phyloP scores from a whole-genome alignment of 2,329 filamentous ascomycete species.

The Scorias spongiosa region DNA sequence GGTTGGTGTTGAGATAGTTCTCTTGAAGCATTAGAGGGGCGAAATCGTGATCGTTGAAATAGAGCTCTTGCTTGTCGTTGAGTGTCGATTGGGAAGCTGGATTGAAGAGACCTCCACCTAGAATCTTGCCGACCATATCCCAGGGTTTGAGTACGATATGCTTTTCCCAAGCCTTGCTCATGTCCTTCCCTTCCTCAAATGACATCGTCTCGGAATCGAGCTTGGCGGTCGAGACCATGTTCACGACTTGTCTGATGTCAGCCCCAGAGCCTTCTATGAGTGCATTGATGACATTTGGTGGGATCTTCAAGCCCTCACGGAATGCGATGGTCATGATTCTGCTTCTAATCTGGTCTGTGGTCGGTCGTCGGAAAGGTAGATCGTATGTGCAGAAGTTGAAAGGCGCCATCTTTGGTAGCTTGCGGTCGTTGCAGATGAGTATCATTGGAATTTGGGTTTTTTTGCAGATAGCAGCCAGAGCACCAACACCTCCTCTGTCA shows the following conservation, averaged over 20 bases:
- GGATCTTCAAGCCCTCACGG: conserved; percentile 76
- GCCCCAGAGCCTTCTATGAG: conserved; percentile 91
- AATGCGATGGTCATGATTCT: conserved; percentile 92
- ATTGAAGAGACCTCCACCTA: conserved; percentile 74
- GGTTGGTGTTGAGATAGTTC: conserved; percentile 81
- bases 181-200: conserved; percentile 74
- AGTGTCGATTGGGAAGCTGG: conserved; percentile 69
- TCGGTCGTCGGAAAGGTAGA: conserved; percentile 75
- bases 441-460: conserved; percentile 92
- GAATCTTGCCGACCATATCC: conserved; percentile 92
- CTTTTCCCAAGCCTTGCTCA: conserved; percentile 98
- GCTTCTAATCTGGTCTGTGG: conserved; percentile 77
- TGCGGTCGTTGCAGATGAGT: conserved; percentile 92
- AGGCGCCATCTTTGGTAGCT: conserved; percentile 91
- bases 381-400: conserved; percentile 81
- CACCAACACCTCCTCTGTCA: conserved; percentile 88
- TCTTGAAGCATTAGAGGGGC: conserved; percentile 96
- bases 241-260: conserved; percentile 95
- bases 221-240: conserved; percentile 93
- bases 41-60: conserved; percentile 98
- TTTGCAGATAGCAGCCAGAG: conserved; percentile 84
- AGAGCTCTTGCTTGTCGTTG: conserved; percentile 96
- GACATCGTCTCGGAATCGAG: conserved; percentile 67
- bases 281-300: conserved; percentile 70
- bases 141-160: conserved; percentile 92